Evolutionary conservation across 495 filamentous ascomycete genomes (phyloP).

Genomic region (Lophiotrema nucula): DNA sequence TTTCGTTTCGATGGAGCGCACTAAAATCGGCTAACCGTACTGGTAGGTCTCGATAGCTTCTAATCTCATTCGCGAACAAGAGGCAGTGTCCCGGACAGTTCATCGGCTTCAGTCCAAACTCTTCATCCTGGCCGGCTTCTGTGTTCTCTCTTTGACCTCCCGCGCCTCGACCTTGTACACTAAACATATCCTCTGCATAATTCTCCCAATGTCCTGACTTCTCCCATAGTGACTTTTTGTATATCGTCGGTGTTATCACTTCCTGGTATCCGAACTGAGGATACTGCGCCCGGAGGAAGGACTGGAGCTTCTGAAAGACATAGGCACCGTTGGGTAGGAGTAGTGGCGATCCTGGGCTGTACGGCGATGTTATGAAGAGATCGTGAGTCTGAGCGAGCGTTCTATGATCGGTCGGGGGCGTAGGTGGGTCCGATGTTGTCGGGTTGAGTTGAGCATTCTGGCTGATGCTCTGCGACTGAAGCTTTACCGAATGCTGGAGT

Average conservation of each 20-base stretch:
- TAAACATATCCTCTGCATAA: slow-evolving; percentile 94
- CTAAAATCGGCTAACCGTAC: slow-evolving; percentile 93
- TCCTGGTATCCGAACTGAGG: slow-evolving; percentile 84
- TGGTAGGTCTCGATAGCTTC: slow-evolving; percentile 79
- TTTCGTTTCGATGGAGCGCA: slow-evolving; percentile 85
- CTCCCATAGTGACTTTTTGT: slow-evolving; percentile 87
- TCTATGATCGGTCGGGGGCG: slow-evolving; percentile 61
- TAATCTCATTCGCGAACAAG: slow-evolving; percentile 69
- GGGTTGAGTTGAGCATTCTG: slow-evolving; percentile 29
- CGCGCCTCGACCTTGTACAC: slow-evolving; percentile 67
- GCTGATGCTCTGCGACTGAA: not conserved
- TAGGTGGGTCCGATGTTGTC: slow-evolving; percentile 28
- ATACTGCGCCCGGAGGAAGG: slow-evolving; percentile 86
- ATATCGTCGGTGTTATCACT: slow-evolving; percentile 90
- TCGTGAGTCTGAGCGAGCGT: slow-evolving; percentile 67
- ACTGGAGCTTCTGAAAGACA: slow-evolving; percentile 81
- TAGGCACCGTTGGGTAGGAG: slow-evolving; percentile 83
- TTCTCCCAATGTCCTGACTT: slow-evolving; percentile 90
- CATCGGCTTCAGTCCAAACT: slow-evolving; percentile 94
- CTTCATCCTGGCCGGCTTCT: slow-evolving; percentile 63
- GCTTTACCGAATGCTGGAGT: slow-evolving; percentile 12
- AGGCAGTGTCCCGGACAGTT: slow-evolving; percentile 95
- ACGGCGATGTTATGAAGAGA: slow-evolving; percentile 73
- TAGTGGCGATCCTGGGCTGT: slow-evolving; percentile 85
- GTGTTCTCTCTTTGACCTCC: slow-evolving; percentile 42